A percentile compares a stretch with the other conserved stretches of the same genome.
These are phyloP conservation scores for Botryotinia convoluta DNA, from an alignment of 2,329 filamentous ascomycete species.

Conservation along the genomic window DNA sequence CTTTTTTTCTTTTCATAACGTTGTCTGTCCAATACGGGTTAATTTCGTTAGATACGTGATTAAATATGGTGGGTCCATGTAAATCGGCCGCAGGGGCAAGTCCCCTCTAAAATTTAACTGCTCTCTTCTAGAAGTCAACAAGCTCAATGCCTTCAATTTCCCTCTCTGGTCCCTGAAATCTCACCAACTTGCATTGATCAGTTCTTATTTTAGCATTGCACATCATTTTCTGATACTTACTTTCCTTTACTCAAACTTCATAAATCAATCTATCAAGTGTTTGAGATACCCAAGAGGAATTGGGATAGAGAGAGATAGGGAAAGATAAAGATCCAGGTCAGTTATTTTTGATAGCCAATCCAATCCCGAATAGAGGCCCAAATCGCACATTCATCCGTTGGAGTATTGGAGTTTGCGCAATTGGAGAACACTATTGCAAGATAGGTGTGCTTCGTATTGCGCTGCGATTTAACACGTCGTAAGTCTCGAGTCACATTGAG, in stretches of 20 bases:
- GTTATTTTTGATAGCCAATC: constrained; percentile 6
- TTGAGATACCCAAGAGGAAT: neutral
- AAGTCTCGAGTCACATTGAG: constrained; percentile 17
- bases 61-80: constrained; percentile 8
- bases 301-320: neutral
- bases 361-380: constrained; percentile 1
- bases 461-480: constrained; percentile 18
- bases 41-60: constrained; percentile 13
- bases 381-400: constrained; percentile 14
- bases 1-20: neutral
- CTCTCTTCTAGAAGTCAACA: constrained; percentile 11
- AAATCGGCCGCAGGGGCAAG: constrained; percentile 21
- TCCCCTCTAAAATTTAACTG: constrained; percentile 21
- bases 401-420: constrained; percentile 1
- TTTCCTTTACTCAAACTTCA: constrained; percentile 6
- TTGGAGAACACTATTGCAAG: neutral
- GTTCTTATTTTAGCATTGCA: constrained; percentile 12
- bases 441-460: constrained; percentile 1
- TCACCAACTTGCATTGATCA: constrained; percentile 13
- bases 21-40: constrained; percentile 13
- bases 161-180: neutral
- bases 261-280: constrained; percentile 7
- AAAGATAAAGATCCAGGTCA: constrained; percentile 10
- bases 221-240: constrained; percentile 15
- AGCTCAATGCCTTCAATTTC: constrained; percentile 19